phyloP scores from a whole-genome alignment of 2,329 filamentous ascomycete species.

The Myriosclerotinia duriaeana region DNA sequence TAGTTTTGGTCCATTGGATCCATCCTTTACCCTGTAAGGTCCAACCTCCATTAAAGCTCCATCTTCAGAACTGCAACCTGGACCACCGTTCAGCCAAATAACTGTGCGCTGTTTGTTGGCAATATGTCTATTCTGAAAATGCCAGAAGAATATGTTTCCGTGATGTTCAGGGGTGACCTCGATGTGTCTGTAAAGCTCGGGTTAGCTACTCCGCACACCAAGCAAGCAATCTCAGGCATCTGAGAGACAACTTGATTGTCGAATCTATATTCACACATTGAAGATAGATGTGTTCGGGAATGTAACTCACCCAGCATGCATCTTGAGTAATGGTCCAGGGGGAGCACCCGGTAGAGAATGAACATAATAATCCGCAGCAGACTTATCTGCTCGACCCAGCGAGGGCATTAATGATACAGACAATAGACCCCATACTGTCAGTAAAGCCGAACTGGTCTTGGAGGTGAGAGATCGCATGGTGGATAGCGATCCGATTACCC shows the following conservation, averaged over 20 bases:
- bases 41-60: constrained; percentile 87
- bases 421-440: constrained; percentile 41
- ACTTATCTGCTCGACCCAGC: constrained; percentile 50
- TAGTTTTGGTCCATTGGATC: constrained; percentile 55
- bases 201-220: neutral
- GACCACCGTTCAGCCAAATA: constrained; percentile 95
- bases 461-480: constrained; percentile 38
- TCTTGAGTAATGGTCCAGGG: constrained; percentile 76
- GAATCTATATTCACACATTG: neutral
- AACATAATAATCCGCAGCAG: constrained; percentile 86
- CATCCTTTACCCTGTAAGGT: constrained; percentile 80
- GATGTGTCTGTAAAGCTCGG: constrained; percentile 65
- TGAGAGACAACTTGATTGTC: too few relatives aligned
- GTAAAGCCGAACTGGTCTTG: constrained; percentile 24
- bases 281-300: constrained; percentile 12
- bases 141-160: constrained; percentile 98
- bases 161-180: constrained; percentile 82
- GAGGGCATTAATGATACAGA: constrained; percentile 48
- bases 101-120: constrained; percentile 87
- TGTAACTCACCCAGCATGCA: constrained; percentile 87
- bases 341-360: constrained; percentile 82
- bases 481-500: constrained; percentile 26
- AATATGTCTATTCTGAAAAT: constrained; percentile 93
- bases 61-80: constrained; percentile 96
- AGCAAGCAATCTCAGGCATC: too few relatives aligned